These are phyloP conservation scores for Smallanthus sonchifolius DNA, from an alignment of 129 eudicot genomes.

Conservation along the genomic window DNA sequence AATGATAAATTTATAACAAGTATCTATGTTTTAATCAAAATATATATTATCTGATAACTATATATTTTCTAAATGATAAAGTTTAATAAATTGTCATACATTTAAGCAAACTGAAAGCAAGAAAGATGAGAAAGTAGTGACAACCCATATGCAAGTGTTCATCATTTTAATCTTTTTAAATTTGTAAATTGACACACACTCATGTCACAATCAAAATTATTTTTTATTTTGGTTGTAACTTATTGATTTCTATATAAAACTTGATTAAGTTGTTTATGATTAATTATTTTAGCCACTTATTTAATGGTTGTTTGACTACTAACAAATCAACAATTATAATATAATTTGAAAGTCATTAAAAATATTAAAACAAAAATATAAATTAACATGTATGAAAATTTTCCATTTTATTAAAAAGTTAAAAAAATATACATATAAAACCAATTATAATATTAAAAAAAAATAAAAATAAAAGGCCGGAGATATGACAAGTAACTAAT, in stretches of 20 bases:
- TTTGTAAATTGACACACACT: conserved; percentile 2
- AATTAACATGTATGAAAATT: not conserved
- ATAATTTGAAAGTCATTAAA: not conserved
- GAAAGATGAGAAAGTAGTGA: not conserved
- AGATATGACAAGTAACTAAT: conserved; percentile 20
- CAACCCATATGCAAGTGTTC: conserved; percentile 6
- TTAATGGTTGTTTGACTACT: not conserved
- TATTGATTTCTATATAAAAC: not conserved
- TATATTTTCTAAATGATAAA: not conserved
- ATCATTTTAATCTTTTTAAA: not conserved
- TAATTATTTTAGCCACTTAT: not conserved
- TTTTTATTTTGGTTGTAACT: not conserved
- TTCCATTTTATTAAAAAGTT: not conserved
- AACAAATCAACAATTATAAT: not conserved
- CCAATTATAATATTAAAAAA: not conserved
- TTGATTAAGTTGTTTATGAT: not conserved
- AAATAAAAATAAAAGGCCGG: not conserved
- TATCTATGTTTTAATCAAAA: no score
- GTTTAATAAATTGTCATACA: not conserved
- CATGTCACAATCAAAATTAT: conserved; percentile 1
- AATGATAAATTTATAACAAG: no score
- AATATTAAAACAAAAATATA: not conserved
- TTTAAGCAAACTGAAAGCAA: not conserved
- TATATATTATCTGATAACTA: not conserved
- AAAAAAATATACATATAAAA: no score